phyloP scores from a whole-genome alignment of 257 asterid species.

The Solanum corneliomulleri region DNA sequence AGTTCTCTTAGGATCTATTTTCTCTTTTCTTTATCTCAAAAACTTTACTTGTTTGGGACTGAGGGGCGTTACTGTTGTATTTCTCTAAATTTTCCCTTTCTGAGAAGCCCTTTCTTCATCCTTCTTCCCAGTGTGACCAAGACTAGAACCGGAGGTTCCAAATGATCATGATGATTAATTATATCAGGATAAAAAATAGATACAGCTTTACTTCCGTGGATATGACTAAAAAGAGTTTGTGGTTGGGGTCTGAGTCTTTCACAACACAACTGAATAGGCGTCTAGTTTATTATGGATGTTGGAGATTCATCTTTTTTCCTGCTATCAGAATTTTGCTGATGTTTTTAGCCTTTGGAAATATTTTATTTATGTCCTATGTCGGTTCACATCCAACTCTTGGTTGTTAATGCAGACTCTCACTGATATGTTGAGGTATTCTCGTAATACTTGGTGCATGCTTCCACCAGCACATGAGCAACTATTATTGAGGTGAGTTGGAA shows the following conservation, averaged over 20 bases:
- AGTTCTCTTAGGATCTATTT: neutral
- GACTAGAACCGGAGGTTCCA: neutral
- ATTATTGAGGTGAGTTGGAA: constrained; percentile 45
- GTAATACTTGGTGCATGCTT: constrained; percentile 42
- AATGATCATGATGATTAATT: neutral
- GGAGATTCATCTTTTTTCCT: neutral
- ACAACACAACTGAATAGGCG: neutral
- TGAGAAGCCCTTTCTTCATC: neutral
- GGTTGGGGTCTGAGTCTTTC: neutral
- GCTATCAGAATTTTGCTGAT: neutral
- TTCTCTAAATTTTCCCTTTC: neutral
- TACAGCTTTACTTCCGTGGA: neutral
- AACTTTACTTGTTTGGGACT: neutral
- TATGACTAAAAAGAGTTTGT: neutral
- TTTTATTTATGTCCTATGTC: neutral
- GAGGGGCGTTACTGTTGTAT: neutral
- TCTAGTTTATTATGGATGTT: neutral
- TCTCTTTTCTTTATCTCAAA: neutral
- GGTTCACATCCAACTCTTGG: neutral
- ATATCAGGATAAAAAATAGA: neutral
- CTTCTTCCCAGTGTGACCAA: neutral
- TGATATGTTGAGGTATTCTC: constrained; percentile 48
- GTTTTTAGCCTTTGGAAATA: neutral
- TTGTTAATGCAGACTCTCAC: constrained; percentile 47
- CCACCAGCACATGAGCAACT: constrained; percentile 61